Evolutionary conservation across 371 early-diverging fungal genomes (phyloP).

Genomic region (Parasitella parasitica): DNA sequence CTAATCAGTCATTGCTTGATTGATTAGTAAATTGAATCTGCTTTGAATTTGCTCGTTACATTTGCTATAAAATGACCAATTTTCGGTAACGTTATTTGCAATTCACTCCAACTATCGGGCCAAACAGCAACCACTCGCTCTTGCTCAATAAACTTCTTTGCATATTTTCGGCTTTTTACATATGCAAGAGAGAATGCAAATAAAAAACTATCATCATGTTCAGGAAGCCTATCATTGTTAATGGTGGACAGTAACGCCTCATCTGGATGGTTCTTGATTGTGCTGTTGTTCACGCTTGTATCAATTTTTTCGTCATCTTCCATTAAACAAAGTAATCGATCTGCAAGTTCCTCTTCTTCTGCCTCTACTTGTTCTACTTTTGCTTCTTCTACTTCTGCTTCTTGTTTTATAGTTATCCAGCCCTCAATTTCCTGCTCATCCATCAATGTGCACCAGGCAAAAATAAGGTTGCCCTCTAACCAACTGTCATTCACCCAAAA

Average conservation of each 20-base stretch:
- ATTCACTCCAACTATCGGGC: constrained; percentile 13
- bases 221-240: background rate
- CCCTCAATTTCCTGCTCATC: constrained; percentile 6
- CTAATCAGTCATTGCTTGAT: too few species aligned
- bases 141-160: constrained; percentile 9
- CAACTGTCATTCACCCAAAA: constrained; percentile 17
- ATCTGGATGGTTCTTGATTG: background rate
- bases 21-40: constrained; percentile 20
- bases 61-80: background rate
- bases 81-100: background rate
- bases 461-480: constrained; percentile 15
- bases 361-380: background rate
- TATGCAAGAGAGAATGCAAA: constrained; percentile 19
- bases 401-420: background rate
- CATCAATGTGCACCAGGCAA: constrained; percentile 17
- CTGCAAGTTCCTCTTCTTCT: background rate
- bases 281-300: background rate
- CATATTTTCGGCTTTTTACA: background rate
- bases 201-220: background rate
- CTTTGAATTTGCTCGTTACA: constrained; percentile 19
- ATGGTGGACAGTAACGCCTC: background rate
- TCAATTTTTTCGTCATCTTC: background rate
- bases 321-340: background rate
- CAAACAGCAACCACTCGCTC: constrained; percentile 22
- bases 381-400: background rate